Conservation (phyloP, 2,329 filamentous ascomycete genomes). For the Venturiaceae sp. region DNA sequence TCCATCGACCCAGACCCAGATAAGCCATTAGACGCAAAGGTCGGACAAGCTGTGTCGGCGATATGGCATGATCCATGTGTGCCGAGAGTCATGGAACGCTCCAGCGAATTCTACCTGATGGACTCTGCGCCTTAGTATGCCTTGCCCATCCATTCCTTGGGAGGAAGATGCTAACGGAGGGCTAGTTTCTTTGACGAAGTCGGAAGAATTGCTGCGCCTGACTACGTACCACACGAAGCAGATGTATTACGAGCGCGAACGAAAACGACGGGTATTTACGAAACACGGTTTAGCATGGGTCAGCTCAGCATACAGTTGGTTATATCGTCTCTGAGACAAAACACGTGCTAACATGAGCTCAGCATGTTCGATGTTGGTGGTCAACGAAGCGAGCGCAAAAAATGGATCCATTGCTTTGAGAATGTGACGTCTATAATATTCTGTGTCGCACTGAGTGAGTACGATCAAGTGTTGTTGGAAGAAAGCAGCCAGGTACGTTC, state of each 20-base stretch:
- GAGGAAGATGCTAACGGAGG: conserved; percentile 13
- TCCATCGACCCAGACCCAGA: conserved; percentile 85
- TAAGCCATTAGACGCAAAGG: conserved; percentile 67
- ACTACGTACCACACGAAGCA: conserved; percentile 88
- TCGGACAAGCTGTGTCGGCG: conserved; percentile 73
- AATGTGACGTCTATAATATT: conserved; percentile 99
- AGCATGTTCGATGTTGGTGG: conserved; percentile 99
- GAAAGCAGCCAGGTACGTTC: conserved; percentile 83
- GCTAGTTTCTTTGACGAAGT: conserved; percentile 92
- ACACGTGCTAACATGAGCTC: conserved; percentile 17
- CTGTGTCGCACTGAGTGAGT: conserved; percentile 95
- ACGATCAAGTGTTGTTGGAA: conserved; percentile 92
- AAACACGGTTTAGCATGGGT: conserved; percentile 97
- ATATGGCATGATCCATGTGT: conserved; percentile 87
- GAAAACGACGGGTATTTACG: conserved; percentile 98
- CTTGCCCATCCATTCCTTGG: conserved; percentile 6
- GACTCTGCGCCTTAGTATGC: conserved; percentile 95
- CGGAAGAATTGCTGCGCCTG: conserved; percentile 67
- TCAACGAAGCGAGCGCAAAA: conserved; percentile 94
- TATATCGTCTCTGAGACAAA: conserved; percentile 12
- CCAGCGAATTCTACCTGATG: conserved; percentile 98
- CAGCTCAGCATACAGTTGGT: conserved; percentile 96
- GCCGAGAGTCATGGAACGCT: conserved; percentile 76
- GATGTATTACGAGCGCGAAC: conserved; percentile 93
- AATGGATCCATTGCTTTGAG: conserved; percentile 99